phyloP scores from a whole-genome alignment of 139 green algal species.

The Penium margaritaceum region DNA sequence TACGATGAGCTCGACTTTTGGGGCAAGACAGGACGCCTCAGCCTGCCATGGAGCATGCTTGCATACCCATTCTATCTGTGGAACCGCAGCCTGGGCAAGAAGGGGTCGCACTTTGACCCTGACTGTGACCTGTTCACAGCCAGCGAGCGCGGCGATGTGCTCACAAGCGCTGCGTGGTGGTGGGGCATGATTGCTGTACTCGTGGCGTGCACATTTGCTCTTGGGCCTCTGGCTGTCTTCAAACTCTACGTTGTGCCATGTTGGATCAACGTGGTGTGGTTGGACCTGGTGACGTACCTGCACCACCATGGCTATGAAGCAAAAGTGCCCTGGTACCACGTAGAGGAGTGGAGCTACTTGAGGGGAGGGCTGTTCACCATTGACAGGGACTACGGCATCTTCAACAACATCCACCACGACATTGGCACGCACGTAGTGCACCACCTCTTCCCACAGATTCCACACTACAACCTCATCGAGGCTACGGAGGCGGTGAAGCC shows the following conservation, averaged over 20 bases:
- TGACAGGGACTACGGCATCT: slow-evolving; percentile 88
- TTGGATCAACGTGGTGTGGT: slow-evolving; percentile 82
- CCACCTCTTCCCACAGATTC: slow-evolving; percentile 90
- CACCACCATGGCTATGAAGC: slow-evolving; percentile 80
- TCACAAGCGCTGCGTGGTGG: slow-evolving; percentile 74
- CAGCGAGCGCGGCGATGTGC: slow-evolving; percentile 43
- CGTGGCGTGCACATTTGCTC: slow-evolving; percentile 58
- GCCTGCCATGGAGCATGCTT: slow-evolving; percentile 69
- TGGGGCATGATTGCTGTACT: slow-evolving; percentile 73
- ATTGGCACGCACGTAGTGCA: slow-evolving; percentile 92
- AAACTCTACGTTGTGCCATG: slow-evolving; percentile 88
- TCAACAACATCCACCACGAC: slow-evolving; percentile 92
- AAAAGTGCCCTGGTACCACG: slow-evolving; percentile 87
- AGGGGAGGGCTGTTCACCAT: slow-evolving; percentile 81
- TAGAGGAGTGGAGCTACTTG: slow-evolving; percentile 85
- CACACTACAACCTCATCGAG: slow-evolving; percentile 84
- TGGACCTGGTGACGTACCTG: slow-evolving; percentile 92
- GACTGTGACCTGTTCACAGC: slow-evolving; percentile 71
- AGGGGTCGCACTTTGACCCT: slow-evolving; percentile 85
- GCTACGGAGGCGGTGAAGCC: slow-evolving; percentile 84
- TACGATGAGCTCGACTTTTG: slow-evolving; percentile 44
- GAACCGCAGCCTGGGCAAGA: slow-evolving; percentile 68
- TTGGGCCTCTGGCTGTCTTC: slow-evolving; percentile 70
- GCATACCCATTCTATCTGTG: slow-evolving; percentile 70
- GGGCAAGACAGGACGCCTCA: slow-evolving; percentile 64